A percentile compares a stretch with the other conserved stretches of the same genome.
These are phyloP conservation scores for Smallanthus sonchifolius DNA, from an alignment of 129 eudicot species.

Conservation along the genomic window DNA sequence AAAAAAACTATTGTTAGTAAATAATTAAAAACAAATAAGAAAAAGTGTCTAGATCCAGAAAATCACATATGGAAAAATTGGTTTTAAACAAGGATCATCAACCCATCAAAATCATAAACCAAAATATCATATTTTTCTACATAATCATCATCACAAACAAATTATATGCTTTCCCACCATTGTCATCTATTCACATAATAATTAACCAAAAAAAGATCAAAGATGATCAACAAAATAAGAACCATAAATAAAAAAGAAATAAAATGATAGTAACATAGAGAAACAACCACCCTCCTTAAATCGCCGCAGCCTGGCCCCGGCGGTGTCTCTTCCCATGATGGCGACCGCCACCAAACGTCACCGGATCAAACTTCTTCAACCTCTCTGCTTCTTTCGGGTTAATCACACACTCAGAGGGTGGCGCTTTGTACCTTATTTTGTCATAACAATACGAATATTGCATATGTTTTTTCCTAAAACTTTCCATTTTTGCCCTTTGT, in stretches of 20 bases:
- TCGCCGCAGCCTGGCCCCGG: conserved; percentile 32
- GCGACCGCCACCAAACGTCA: conserved; percentile 65
- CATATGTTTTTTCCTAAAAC: conserved; percentile 64
- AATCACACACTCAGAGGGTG: conserved; percentile 71
- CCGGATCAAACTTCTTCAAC: conserved; percentile 63
- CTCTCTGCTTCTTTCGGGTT: conserved; percentile 61
- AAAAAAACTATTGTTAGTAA: no score
- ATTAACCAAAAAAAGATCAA: conserved; percentile 23
- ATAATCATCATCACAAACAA: conserved; percentile 25
- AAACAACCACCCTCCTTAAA: conserved; percentile 23
- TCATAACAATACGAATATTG: conserved; percentile 92
- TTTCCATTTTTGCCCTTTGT: conserved; percentile 63
- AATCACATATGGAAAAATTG: not conserved
- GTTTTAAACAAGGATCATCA: not conserved
- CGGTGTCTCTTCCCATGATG: conserved; percentile 56
- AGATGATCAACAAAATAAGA: conserved; percentile 21
- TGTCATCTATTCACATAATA: conserved; percentile 29
- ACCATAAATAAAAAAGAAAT: conserved; percentile 1
- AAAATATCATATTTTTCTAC: conserved; percentile 19
- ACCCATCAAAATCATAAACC: not conserved
- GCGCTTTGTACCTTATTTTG: conserved; percentile 48
- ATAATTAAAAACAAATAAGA: no score
- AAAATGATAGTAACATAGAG: conserved; percentile 17
- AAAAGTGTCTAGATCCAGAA: no score
- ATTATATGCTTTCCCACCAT: conserved; percentile 19